phyloP scores from a whole-genome alignment of 306 rosid species.

The Rubus idaeus region DNA sequence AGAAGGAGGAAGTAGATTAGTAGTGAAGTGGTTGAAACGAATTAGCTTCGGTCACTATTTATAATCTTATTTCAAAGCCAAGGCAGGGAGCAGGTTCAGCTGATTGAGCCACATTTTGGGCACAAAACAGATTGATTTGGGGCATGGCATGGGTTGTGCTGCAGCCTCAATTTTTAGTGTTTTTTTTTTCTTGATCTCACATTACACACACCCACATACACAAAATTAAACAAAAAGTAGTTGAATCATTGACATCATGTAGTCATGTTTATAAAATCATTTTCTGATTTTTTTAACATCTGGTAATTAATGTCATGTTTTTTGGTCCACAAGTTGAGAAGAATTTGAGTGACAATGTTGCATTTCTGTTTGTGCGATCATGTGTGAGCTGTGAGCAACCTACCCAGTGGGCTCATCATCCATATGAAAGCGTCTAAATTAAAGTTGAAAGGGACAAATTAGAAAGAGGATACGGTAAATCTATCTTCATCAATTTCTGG shows the following conservation, averaged over 20 bases:
- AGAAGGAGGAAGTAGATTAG: conserved; percentile 32
- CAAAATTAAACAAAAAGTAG: conserved; percentile 1
- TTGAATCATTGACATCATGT: conserved; percentile 12
- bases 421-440: background rate
- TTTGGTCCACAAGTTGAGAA: background rate
- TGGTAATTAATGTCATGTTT: background rate
- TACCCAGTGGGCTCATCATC: background rate
- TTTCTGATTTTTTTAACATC: background rate
- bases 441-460: too few relatives aligned
- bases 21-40: conserved; percentile 22
- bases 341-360: background rate
- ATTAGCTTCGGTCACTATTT: background rate
- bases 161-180: background rate
- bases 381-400: background rate
- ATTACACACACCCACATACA: conserved; percentile 1
- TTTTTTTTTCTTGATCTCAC: background rate
- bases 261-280: background rate
- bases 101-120: conserved; percentile 3
- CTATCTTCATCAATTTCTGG: background rate
- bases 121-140: background rate
- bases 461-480: background rate
- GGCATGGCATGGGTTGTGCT: background rate
- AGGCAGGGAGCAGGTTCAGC: conserved; percentile 7
- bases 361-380: background rate
- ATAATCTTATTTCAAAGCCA: background rate